Evolutionary conservation across 1,139 yeast species (phyloP), one percentile per base, ranked within the genome.

Genomic region (Candida sp.): DNA sequence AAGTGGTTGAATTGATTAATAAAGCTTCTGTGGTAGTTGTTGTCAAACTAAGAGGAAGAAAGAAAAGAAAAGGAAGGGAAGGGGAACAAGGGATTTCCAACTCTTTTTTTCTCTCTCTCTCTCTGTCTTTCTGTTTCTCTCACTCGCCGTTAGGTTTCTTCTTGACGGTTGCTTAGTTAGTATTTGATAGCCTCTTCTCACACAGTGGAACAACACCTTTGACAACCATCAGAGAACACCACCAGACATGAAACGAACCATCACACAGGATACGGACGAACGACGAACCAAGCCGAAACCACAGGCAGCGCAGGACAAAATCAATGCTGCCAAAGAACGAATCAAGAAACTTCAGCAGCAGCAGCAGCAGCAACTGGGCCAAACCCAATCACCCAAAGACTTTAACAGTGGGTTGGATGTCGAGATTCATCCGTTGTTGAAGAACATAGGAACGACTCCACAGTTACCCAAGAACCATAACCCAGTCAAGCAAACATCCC

Each of bases 381-480:
- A 44, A 27, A 25, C 17, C 17, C 17, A 17, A 17, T 17, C 17
- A 17, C 17, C 17, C 17, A 17, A 33, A 44, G 27, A 26, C 8
- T 6, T 25, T 4, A 71, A 69, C 49, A 67, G 72, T 26, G 86
- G 85, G 1, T 64, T 83, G n/a, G 75, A 77, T 50, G 79, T 82
- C 5, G 84, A 81, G 45, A 64, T 86, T 2, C 92, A 86, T 61
- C 93, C 93, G 2, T 66, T 86, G 17, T 68, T 86, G 7, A 63
- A 77, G 42, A 64, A 63, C 34, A 69, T 67, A 44, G 72, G 62
- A 1, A 52, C 63, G 5, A 52, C 67, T 2, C 70, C 72, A 5
- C 49, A 60, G 27, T 51, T 69, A 3, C 66, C 72, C 9, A 60
- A 62, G 32, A 55, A 59, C 48, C 66, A 61, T 49, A 69, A 70